Evolutionary conservation across 176 grass and related monocot species (phyloP).

Genomic region (Lolium rigidum): DNA sequence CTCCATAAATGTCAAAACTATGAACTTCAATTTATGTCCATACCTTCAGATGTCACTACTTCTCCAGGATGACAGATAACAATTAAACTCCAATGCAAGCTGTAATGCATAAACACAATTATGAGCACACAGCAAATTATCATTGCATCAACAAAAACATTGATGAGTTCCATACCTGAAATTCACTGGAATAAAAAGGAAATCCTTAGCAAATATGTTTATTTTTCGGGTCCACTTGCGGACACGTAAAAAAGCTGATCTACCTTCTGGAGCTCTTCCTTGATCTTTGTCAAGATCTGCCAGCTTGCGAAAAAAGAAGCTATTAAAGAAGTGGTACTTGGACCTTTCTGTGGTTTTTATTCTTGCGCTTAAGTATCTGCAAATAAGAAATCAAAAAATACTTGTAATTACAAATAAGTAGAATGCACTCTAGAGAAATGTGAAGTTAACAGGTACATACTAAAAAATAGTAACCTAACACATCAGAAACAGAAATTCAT

Average conservation of each 20-base stretch:
- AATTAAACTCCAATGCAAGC: slow-evolving; percentile 98
- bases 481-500: slow-evolving; percentile 11
- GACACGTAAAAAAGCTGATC: slow-evolving; percentile 93
- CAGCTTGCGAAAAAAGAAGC: slow-evolving; percentile 99
- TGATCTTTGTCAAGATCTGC: slow-evolving; percentile 98
- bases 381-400: slow-evolving; percentile 42
- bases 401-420: slow-evolving; percentile 30
- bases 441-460: slow-evolving; percentile 21
- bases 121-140: slow-evolving; percentile 15
- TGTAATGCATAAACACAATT: slow-evolving; percentile 48
- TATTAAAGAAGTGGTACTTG: slow-evolving; percentile 93
- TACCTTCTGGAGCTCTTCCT: slow-evolving; percentile 78
- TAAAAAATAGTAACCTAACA: background rate
- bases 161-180: slow-evolving; percentile 73
- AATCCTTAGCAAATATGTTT: slow-evolving; percentile 97
- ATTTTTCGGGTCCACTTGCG: slow-evolving; percentile 98
- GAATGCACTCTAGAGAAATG: slow-evolving; percentile 22
- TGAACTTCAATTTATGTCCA: slow-evolving; percentile 33
- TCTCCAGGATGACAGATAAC: slow-evolving; percentile 96
- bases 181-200: slow-evolving; percentile 96
- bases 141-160: slow-evolving; percentile 10
- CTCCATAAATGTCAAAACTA: slow-evolving; percentile 32
- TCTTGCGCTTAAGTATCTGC: slow-evolving; percentile 82
- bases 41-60: slow-evolving; percentile 62
- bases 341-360: slow-evolving; percentile 60